Base-by-base conservation (phyloP, 495 filamentous ascomycete genomes). In the Neurospora hispaniola region DNA sequence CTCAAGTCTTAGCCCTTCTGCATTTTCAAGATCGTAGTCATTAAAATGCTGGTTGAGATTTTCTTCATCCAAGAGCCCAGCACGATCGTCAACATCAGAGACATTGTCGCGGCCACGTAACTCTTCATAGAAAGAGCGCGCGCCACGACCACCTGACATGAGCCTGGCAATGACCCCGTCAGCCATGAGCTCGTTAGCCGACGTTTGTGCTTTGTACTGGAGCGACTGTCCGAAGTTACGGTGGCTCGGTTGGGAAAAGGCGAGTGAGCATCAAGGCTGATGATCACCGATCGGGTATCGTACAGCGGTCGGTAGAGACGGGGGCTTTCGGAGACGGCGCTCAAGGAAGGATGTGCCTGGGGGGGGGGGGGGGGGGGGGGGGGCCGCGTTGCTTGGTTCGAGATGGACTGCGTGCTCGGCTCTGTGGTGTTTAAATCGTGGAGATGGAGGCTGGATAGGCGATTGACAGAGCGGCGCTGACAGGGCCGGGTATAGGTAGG, bases 61-160 rank as follows among this genome's bases (percentile, higher is more conserved):
- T 75, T 92, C 90, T 73, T 91, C 91, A 78, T 92, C 90, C 62
- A 92, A 76, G 77, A 92, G 81, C n/a, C 89, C 91, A 18, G 87
- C 88, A 71, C 86, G 88, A 72, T 91, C 88, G 78, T 94, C 92
- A 69, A 89, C 59, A 76, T 94, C 92, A 14, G 86, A 87, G 54
- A 88, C 88, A 18, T 83, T 82, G 69, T 91, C 90, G 70, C 89
- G 83, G 71, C 87, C 85, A 75, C 87, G 83, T 27, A 94, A 85
- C 31, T 90, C 87, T 74, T 93, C 89, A 82, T 94, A 94, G 54
- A 92, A 88, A 7, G 90, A 92, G 3, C 87, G 88, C 54, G 54
- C 54, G 27, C 54, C 54, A 66, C 54, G 54, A 38, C 27, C 54
- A 38, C 54, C 54, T 27, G 27, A 66, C 54, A 66, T 66, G 54